These are phyloP conservation scores for Leccinum pallidistipes DNA, from an alignment of 1,284 basidiomycete species.

Conservation along the genomic window DNA sequence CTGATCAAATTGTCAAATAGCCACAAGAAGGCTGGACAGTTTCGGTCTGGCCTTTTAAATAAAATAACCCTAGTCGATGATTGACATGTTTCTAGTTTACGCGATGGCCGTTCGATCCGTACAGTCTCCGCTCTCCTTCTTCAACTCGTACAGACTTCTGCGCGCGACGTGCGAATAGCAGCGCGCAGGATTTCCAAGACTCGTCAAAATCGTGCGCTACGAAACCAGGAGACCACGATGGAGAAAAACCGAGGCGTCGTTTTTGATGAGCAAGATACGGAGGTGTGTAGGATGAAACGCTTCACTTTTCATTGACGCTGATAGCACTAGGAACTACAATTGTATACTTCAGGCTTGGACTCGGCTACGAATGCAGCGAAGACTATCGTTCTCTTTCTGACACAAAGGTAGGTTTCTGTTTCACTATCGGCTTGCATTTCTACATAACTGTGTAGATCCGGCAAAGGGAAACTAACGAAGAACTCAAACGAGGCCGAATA, in stretches of 20 bases:
- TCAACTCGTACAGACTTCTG: constrained; percentile 94
- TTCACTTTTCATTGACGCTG: constrained; percentile 2
- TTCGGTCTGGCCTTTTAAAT: constrained; percentile 54
- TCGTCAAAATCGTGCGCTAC: constrained; percentile 61
- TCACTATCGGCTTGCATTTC: background rate
- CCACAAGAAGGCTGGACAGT: constrained; percentile 85
- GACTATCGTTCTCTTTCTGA: constrained; percentile 82
- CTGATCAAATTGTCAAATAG: constrained; percentile 88
- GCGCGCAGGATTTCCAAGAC: constrained; percentile 60
- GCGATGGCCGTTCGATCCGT: constrained; percentile 84
- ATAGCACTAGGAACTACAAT: constrained; percentile 54
- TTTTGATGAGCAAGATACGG: constrained; percentile 64
- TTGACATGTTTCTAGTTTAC: constrained; percentile 47
- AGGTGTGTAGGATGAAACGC: constrained; percentile 41
- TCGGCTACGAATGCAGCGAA: constrained; percentile 82
- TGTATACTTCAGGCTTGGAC: constrained; percentile 70
- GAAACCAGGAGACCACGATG: constrained; percentile 55
- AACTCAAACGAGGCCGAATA: constrained; percentile 90
- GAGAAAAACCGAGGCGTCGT: constrained; percentile 50
- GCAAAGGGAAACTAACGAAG: constrained; percentile 82
- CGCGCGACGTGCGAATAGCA: constrained; percentile 72
- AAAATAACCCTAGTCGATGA: background rate
- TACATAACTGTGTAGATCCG: constrained; percentile 49
- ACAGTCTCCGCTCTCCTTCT: constrained; percentile 91
- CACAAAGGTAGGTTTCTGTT: constrained; percentile 57